Percentiles rank a stretch among this genome's conserved stretches.
Conservation (phyloP, 768 basidiomycete genomes). For the Termitomyces sp. region DNA sequence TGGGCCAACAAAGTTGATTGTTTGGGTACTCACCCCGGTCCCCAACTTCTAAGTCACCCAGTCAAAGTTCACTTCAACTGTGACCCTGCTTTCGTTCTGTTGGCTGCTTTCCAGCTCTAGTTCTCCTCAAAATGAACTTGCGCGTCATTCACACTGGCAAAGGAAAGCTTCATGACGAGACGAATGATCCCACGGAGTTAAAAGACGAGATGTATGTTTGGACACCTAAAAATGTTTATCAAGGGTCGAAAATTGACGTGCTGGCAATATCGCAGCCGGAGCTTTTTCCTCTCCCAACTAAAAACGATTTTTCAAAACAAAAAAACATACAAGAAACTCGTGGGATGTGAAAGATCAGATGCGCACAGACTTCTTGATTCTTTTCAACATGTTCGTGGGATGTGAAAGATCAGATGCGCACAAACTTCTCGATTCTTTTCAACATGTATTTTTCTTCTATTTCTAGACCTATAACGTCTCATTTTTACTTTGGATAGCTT, state of each 20-base stretch:
- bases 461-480: background rate
- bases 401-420: background rate
- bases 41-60: no score
- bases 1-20: no score
- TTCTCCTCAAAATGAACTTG: no score
- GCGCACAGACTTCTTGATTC: background rate
- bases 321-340: background rate
- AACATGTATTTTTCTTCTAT: background rate
- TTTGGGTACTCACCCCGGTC: no score
- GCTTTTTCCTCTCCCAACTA: background rate
- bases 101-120: no score
- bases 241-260: background rate
- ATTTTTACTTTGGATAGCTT: background rate
- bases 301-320: background rate
- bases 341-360: background rate
- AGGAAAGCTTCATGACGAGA: no score
- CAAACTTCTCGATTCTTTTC: background rate
- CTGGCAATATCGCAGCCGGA: background rate
- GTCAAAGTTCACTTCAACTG: no score
- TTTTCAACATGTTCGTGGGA: background rate
- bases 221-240: background rate
- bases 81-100: no score
- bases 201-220: background rate
- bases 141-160: no score
- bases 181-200: background rate